These are phyloP conservation scores for Fraxinus dipetala DNA, from an alignment of 305 asterid genomes.

Conservation along the genomic window DNA sequence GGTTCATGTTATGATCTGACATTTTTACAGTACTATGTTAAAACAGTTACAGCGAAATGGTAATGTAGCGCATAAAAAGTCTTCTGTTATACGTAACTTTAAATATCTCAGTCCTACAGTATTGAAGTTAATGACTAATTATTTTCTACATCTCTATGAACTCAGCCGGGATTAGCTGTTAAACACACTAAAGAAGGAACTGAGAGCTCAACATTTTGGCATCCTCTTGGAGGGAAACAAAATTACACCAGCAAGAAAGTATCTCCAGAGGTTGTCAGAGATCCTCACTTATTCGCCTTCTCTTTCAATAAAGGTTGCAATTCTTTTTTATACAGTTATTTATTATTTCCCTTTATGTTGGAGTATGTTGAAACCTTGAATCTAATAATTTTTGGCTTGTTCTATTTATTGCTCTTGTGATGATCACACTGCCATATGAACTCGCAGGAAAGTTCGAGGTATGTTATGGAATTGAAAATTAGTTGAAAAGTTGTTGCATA, in stretches of 20 bases:
- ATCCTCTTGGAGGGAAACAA: conserved; percentile 63
- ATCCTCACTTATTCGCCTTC: conserved; percentile 55
- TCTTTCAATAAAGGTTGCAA: conserved; percentile 51
- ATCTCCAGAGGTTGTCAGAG: conserved; percentile 43
- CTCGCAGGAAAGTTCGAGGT: conserved; percentile 71
- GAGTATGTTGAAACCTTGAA: conserved; percentile 15
- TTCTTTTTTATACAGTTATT: conserved; percentile 13
- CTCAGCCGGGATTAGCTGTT: conserved; percentile 58
- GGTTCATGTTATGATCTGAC: not conserved
- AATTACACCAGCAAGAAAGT: conserved; percentile 51
- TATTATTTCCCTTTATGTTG: conserved; percentile 4
- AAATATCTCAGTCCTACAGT: not conserved
- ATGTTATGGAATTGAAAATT: conserved; percentile 14
- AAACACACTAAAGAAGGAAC: conserved; percentile 72
- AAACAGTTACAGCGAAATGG: not conserved
- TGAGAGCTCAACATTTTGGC: conserved; percentile 65
- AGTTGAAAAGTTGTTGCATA: not conserved
- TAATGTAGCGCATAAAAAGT: not conserved
- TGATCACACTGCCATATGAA: conserved; percentile 27
- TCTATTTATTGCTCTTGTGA: conserved; percentile 24
- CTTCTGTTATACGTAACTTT: not conserved
- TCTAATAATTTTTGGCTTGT: conserved; percentile 17
- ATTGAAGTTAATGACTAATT: conserved; percentile 4
- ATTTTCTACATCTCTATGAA: conserved; percentile 21
- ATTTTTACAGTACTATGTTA: not conserved